Base-by-base conservation (phyloP, 345 rosid species). In the Erysimum cheiranthoides region DNA sequence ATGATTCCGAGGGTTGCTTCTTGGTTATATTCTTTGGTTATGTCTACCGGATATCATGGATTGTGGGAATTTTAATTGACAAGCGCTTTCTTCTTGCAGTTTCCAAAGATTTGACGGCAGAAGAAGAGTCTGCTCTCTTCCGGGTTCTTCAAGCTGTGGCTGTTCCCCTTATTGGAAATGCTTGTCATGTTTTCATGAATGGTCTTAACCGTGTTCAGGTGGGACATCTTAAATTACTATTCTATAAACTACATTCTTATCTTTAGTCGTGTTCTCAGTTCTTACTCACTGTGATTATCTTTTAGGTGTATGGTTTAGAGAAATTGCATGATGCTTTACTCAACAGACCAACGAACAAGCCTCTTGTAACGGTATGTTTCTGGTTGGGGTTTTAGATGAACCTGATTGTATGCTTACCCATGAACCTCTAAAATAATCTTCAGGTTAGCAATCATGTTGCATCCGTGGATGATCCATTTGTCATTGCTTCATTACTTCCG, bases 371-470 rank as follows among this genome's bases (percentile, higher is more conserved):
- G 85, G 99, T 95, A 86, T 18, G 38, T 53, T 5, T 78, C 52
- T 65, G 50, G 66, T 45, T 59, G 18, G 35, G 62, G 2, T 51
- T 66, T 75, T 60, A 27, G 35, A 59, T 59, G 27, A 13, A 32
- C 10, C 11, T 60, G 50, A 36, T 18, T 49, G 16, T 68, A 61
- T 63, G 32, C 51, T 77, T 35, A 70, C 8, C 5, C 3, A 43
- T 70, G 38, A 32, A 10, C 21, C 16, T 49, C 0, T 0, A 32
- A 45, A 28, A 28, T 32, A 8, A 51, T 53, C 25, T 61, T 77
- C 74, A 92, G 98, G 98, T 92, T 27, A 95, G 99, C 86, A 92
- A 95, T 81, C 98, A 95, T 81, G 97, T 95, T 51, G 99, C 99
- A 18, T 86, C 99, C 4, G 84, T 92, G 68, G 99, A 92, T 81